Evolutionary conservation across 164 flowering plant genomes (phyloP).

Genomic region (Saururus chinensis): DNA sequence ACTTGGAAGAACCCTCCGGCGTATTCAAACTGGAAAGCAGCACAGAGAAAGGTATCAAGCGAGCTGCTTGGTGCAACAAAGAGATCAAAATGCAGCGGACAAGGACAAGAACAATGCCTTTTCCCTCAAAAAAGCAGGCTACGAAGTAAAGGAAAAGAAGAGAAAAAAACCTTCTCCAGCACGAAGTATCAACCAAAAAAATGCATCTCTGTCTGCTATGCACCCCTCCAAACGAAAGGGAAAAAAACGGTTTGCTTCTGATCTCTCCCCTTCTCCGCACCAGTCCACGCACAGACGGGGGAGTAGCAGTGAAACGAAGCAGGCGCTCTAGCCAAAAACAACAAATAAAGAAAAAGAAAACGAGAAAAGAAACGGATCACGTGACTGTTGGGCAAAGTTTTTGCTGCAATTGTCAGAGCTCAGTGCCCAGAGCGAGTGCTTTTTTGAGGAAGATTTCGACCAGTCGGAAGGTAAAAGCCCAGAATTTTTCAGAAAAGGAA

Average conservation of each 20-base stretch:
- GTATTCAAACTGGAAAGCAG: too few relatives aligned
- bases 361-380: constrained; percentile 7
- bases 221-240: too few relatives aligned
- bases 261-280: not conserved
- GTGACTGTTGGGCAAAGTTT: constrained; percentile 4
- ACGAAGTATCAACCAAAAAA: too few relatives aligned
- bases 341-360: constrained; percentile 8
- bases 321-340: not conserved
- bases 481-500: too few relatives aligned
- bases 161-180: not conserved
- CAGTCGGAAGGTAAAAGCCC: too few relatives aligned
- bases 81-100: not conserved
- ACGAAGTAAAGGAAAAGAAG: too few relatives aligned
- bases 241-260: not conserved
- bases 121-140: too few relatives aligned
- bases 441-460: too few relatives aligned
- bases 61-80: not conserved
- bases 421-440: too few relatives aligned
- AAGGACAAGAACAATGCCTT: not conserved
- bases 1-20: not conserved
- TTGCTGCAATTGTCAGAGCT: not conserved
- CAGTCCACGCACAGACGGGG: constrained; percentile 8
- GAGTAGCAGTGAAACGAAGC: not conserved
- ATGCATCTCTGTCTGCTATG: too few relatives aligned
- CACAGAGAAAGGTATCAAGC: not conserved